Evolutionary conservation across 352 stramenopile genomes (phyloP).

Genomic region (Phytophthora lateralis): DNA sequence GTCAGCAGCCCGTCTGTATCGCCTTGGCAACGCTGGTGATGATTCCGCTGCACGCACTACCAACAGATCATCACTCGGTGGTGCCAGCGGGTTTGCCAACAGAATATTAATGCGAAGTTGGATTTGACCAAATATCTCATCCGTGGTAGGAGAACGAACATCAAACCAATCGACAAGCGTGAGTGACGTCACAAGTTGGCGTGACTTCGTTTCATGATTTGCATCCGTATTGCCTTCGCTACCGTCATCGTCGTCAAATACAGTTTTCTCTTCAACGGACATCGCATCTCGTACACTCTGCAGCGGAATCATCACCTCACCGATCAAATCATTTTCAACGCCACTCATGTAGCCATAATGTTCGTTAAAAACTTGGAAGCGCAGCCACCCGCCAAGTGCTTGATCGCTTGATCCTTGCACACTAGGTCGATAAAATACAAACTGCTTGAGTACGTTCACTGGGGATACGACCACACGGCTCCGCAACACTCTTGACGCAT

Average conservation of each 20-base stretch:
- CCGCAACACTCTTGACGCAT: conserved; percentile 55
- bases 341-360: conserved; percentile 81
- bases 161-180: conserved; percentile 86
- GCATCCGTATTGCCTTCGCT: conserved; percentile 18
- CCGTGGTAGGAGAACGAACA: conserved; percentile 55
- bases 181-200: conserved; percentile 62
- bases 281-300: conserved; percentile 71
- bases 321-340: conserved; percentile 73
- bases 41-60: conserved; percentile 16
- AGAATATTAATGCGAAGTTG: conserved; percentile 77
- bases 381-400: conserved; percentile 65
- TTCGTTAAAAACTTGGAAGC: conserved; percentile 79
- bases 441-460: conserved; percentile 78
- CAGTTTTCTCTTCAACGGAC: conserved; percentile 60
- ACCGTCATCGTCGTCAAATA: conserved; percentile 43
- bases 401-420: conserved; percentile 27
- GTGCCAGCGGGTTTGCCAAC: conserved; percentile 54
- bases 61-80: conserved; percentile 28
- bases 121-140: conserved; percentile 74
- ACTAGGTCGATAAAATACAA: conserved; percentile 72
- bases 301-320: conserved; percentile 73
- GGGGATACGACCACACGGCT: conserved; percentile 66
- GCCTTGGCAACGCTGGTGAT: conserved; percentile 26
- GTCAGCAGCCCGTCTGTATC: conserved; percentile 46
- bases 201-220: conserved; percentile 21